phyloP scores from a whole-genome alignment of 2,329 filamentous ascomycete genomes.

The Xylaria arbuscula region DNA sequence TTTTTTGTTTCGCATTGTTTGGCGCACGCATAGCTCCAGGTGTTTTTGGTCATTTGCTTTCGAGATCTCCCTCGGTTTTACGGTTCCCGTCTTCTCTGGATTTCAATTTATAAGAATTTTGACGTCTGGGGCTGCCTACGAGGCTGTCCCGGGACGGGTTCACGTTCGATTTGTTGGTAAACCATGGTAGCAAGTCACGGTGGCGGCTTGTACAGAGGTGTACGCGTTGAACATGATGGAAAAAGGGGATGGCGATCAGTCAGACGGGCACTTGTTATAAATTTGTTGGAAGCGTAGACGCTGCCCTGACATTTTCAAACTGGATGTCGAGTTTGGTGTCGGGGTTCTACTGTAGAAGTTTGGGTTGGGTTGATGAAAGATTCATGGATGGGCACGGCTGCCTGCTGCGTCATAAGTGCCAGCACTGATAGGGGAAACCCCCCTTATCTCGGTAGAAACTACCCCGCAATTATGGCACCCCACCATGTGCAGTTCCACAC shows the following conservation, averaged over 20 bases:
- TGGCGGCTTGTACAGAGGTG: conserved; percentile 20
- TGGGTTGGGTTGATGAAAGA: neutral
- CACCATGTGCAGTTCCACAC: neutral
- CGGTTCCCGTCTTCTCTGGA: neutral
- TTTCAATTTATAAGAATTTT: conserved; percentile 12
- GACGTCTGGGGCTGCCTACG: neutral
- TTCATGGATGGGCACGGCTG: neutral
- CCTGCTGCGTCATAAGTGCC: conserved; percentile 1
- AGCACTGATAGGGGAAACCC: neutral
- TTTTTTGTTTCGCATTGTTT: conserved; percentile 35
- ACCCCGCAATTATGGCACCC: conserved; percentile 28
- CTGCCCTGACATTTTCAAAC: neutral
- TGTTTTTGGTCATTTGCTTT: conserved; percentile 32
- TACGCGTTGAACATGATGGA: conserved; percentile 9
- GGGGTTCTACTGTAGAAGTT: neutral
- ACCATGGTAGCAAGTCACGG: neutral
- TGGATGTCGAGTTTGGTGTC: neutral
- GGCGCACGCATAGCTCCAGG: conserved; percentile 40
- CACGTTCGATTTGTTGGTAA: neutral
- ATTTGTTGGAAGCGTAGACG: neutral
- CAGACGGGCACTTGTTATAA: neutral
- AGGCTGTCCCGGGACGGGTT: neutral
- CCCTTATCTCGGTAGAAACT: conserved; percentile 27
- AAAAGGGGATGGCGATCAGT: conserved; percentile 7
- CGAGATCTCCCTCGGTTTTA: neutral